Conservation (phyloP, 176 grass and related monocot genomes). For the Carex pumila region DNA sequence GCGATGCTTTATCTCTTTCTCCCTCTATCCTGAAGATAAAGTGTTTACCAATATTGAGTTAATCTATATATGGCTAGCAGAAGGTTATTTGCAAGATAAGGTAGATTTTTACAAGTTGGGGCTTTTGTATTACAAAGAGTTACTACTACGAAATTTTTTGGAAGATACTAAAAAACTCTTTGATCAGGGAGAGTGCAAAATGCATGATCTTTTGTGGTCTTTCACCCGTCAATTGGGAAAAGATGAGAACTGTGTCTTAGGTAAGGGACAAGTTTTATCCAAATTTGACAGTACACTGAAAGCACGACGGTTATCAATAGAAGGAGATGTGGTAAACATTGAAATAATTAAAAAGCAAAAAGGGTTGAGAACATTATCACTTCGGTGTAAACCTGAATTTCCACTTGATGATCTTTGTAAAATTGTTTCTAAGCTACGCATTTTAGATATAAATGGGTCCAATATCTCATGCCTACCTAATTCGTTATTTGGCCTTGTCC, state of each 20-base stretch:
- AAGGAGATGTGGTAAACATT: not conserved
- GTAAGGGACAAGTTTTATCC: not conserved
- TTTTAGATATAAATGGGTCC: not conserved
- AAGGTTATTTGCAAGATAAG: conserved; percentile 12
- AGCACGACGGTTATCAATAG: not conserved
- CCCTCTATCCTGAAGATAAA: conserved; percentile 20
- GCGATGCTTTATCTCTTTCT: conserved; percentile 26
- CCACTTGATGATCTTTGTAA: not conserved
- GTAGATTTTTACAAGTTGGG: not conserved
- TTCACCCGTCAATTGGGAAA: not conserved
- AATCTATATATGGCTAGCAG: conserved; percentile 12
- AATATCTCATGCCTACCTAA: not conserved
- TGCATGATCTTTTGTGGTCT: not conserved
- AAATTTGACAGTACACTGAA: not conserved
- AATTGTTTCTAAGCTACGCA: not conserved
- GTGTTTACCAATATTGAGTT: not conserved
- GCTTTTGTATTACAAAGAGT: conserved; percentile 7
- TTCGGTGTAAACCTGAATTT: not conserved
- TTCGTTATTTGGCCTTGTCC: not conserved
- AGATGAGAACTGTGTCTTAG: not conserved
- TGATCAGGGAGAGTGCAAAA: not conserved
- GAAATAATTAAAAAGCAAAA: not conserved
- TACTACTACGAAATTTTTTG: conserved; percentile 31
- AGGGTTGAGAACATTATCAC: not conserved
- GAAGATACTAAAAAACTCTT: not conserved